Percentiles rank a stretch among this genome's conserved stretches.
Conservation (phyloP, 192 early-diverging fungal species). For the Entomortierella chlamydospora region DNA sequence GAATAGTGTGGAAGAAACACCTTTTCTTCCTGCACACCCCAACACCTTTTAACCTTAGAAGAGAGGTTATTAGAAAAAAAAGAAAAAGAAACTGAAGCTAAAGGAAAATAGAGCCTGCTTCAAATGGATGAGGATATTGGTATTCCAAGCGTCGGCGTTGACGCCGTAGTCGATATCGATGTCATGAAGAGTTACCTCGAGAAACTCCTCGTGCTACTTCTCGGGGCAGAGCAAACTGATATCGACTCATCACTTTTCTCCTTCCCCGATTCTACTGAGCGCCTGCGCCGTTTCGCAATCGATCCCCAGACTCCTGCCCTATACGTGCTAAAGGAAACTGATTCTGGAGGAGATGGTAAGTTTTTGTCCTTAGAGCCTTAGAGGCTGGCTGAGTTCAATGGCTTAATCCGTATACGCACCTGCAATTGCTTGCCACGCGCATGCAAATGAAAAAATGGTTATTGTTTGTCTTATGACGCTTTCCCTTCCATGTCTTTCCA, state of each 20-base stretch:
- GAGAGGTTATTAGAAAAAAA: no score
- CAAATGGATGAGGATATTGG: conserved; percentile 49
- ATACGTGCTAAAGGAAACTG: conserved; percentile 83
- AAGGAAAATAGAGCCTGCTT: conserved; percentile 12
- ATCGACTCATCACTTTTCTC: conserved; percentile 69
- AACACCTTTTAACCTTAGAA: neutral
- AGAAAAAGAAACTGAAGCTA: neutral
- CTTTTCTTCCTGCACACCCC: no score
- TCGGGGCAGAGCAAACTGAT: conserved; percentile 75
- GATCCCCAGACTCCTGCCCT: conserved; percentile 78
- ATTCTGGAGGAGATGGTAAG: conserved; percentile 59
- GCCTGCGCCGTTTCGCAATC: conserved; percentile 79
- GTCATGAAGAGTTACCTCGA: conserved; percentile 66
- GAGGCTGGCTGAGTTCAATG: neutral
- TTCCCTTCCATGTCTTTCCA: neutral
- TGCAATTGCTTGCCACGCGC: neutral
- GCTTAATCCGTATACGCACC: neutral
- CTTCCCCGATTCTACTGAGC: conserved; percentile 76
- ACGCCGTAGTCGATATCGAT: conserved; percentile 42
- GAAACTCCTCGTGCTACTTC: conserved; percentile 76
- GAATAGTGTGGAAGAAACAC: no score
- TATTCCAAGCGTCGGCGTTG: conserved; percentile 40
- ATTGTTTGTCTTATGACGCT: conserved; percentile 17
- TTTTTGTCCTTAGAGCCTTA: neutral
- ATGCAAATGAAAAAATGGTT: neutral